Base-by-base conservation (phyloP, 192 early-diverging fungal genomes). In the Dissophora globulifera region DNA sequence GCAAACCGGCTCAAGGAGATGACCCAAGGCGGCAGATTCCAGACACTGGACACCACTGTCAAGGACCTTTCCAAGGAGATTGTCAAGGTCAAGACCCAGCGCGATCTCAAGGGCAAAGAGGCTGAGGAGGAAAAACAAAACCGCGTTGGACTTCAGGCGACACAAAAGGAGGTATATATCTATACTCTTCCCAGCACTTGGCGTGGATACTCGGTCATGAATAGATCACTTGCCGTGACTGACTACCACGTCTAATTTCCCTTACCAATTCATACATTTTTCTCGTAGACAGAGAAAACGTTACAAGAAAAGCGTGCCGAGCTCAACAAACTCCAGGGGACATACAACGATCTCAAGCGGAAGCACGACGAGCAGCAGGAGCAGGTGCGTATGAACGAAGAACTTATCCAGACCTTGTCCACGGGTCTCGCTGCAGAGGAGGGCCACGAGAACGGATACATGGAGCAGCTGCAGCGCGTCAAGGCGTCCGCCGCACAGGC, bases 371-470 rank as follows among this genome's bases (percentile, higher is more conserved):
- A 81, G 6, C 87, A 91, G 64, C 63, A 68, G 0, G 76, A 90
- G 32, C 78, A 86, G 41, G 81, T 91, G 17, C 83, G 85, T 26
- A 83, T 86, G 50, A 81, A 84, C 4, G 94, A 96, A 49, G 92
- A 97, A 58, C 84, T 99, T 29, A 74, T 99, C 16, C 93, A 95
- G 69, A 96, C 95, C 6, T 85, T 99, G 25, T 93, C 94, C 2
- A 99, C 96, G 0, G 98, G 98, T 23, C 79, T 99, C 29, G 86
- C 96, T 16, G 88, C 94, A 3, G 88, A 90, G 47, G 94, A 96
- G 69, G 95, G 96, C 7, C 90, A 95, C 57, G 94, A 99, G 58
- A 94, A 92, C 67, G 95, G 97, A 2, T 99, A 97, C 59, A 91
- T 95, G 90, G 93, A 97, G 81, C 97, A 98, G 68, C 80, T 99